Percentiles rank a stretch among this genome's conserved stretches.
These are phyloP conservation scores for Neofusicoccum parvum DNA, from an alignment of 2,329 filamentous ascomycete species.

Conservation along the genomic window DNA sequence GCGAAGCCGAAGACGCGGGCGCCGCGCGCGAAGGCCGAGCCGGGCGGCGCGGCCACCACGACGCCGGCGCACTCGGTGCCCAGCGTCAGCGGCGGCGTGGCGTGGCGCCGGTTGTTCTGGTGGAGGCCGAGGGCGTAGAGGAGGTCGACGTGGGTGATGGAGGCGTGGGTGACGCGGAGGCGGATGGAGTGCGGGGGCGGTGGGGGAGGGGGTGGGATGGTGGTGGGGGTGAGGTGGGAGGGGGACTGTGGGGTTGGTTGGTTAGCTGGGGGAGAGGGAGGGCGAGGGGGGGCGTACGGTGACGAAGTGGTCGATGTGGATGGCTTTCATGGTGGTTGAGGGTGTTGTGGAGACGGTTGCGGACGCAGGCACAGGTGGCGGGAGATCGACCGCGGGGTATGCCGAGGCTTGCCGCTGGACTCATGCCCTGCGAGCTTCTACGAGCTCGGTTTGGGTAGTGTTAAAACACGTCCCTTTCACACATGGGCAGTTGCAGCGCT, in stretches of 20 bases:
- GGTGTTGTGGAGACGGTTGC: too few species aligned
- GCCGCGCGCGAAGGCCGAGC: slow-evolving; percentile 46
- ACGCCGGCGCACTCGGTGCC: slow-evolving; percentile 64
- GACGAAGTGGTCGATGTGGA: neutral
- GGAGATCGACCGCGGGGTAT: too few species aligned
- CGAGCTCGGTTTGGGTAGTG: too few species aligned
- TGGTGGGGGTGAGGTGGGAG: neutral
- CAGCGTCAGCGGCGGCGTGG: slow-evolving; percentile 60
- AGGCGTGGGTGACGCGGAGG: slow-evolving; percentile 56
- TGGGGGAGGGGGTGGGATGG: slow-evolving; percentile 24
- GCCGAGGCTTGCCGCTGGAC: too few species aligned
- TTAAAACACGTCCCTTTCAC: too few species aligned
- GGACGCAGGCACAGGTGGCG: too few species aligned
- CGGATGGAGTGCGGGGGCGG: slow-evolving; percentile 42
- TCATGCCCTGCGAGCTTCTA: too few species aligned
- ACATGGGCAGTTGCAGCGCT: too few species aligned
- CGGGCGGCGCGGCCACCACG: slow-evolving; percentile 44
- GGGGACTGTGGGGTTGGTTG: neutral
- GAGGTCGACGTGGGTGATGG: slow-evolving; percentile 63
- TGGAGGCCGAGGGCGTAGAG: slow-evolving; percentile 62
- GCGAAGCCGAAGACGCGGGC: slow-evolving; percentile 58
- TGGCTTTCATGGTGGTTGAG: neutral
- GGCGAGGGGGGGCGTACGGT: neutral
- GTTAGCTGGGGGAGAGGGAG: neutral
- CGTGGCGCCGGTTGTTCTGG: slow-evolving; percentile 61